phyloP scores from a whole-genome alignment of 2,329 filamentous ascomycete species.

The Fusarium phyllophilum region DNA sequence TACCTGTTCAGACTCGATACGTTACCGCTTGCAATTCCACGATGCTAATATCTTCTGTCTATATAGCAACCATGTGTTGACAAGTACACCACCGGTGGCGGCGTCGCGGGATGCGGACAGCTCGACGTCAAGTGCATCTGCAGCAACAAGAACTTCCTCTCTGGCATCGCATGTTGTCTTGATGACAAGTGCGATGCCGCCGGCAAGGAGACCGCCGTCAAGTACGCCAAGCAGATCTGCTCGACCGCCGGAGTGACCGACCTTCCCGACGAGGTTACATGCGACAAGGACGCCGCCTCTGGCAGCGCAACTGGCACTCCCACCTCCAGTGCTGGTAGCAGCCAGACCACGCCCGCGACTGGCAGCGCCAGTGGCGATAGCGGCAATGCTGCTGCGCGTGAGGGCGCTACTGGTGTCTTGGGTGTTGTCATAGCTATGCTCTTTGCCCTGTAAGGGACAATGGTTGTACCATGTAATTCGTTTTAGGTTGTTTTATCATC shows the following conservation, averaged over 20 bases:
- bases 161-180: slow-evolving; percentile 56
- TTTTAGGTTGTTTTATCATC: neutral
- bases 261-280: slow-evolving; percentile 51
- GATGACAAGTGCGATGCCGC: slow-evolving; percentile 46
- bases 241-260: slow-evolving; percentile 47
- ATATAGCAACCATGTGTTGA: slow-evolving; percentile 48
- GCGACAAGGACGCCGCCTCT: slow-evolving; percentile 39
- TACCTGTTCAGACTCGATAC: neutral
- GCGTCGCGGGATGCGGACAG: slow-evolving; percentile 52
- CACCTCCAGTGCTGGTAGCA: slow-evolving; percentile 15
- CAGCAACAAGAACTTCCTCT: slow-evolving; percentile 53
- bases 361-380: neutral
- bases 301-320: slow-evolving; percentile 15
- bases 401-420: slow-evolving; percentile 35
- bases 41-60: slow-evolving; percentile 9
- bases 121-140: slow-evolving; percentile 56
- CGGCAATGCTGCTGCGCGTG: slow-evolving; percentile 22
- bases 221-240: slow-evolving; percentile 54
- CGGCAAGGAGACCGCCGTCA: slow-evolving; percentile 50
- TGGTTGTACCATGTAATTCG: neutral
- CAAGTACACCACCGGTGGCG: slow-evolving; percentile 47
- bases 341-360: neutral
- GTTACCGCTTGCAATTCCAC: neutral
- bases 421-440: slow-evolving; percentile 45
- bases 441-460: slow-evolving; percentile 41